Percentiles rank a stretch among this genome's conserved stretches.
Conservation (phyloP, 805 yeast species). For the Lipomyces spencermartinsiae region DNA sequence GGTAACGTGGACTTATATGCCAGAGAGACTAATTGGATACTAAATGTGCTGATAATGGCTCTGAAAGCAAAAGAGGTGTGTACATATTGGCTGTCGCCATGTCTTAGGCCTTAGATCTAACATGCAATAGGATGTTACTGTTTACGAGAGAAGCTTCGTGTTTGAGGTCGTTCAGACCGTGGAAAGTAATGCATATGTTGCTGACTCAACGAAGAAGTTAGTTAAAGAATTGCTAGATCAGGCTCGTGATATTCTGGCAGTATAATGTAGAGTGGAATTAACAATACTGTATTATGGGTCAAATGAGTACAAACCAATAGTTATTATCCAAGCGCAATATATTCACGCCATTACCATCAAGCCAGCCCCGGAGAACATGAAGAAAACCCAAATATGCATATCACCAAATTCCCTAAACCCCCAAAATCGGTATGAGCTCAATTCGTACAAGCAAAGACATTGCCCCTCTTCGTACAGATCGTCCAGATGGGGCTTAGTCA, state of each 20-base stretch:
- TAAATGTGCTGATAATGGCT: slow-evolving; percentile 14
- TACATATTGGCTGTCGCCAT: neutral
- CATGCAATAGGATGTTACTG: slow-evolving; percentile 13
- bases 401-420: neutral
- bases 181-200: slow-evolving; percentile 14
- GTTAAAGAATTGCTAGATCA: slow-evolving; percentile 8
- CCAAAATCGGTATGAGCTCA: neutral
- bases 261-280: neutral
- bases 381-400: neutral
- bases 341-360: neutral
- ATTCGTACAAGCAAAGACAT: neutral
- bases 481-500: neutral
- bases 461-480: neutral
- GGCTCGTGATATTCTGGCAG: slow-evolving; percentile 9
- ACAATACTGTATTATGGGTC: neutral
- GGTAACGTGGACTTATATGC: slow-evolving; percentile 19
- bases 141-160: slow-evolving; percentile 14
- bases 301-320: neutral
- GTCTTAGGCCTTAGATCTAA: neutral
- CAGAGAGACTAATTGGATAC: slow-evolving; percentile 27
- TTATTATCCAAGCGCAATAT: neutral
- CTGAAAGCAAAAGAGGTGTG: slow-evolving; percentile 20
- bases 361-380: neutral
- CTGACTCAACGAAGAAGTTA: slow-evolving; percentile 22
- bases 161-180: slow-evolving; percentile 27